Evolutionary conservation across 2,329 filamentous ascomycete genomes (phyloP).

Genomic region (Xylaria sp.): DNA sequence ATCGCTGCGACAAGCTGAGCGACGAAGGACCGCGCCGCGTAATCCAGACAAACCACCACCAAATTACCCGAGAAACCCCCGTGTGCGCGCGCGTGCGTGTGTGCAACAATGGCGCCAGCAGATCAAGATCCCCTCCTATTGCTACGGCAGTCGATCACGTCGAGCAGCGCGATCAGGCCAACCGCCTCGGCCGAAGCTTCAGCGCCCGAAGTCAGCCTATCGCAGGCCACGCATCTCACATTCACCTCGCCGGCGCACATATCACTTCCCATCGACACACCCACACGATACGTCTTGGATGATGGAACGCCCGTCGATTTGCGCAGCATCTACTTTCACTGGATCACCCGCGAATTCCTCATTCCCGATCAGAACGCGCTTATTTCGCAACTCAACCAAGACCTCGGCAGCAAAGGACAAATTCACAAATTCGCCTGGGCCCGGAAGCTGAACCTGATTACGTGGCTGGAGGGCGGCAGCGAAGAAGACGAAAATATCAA

Average conservation of each 20-base stretch:
- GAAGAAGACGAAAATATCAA: slow-evolving; percentile 95
- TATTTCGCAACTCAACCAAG: slow-evolving; percentile 82
- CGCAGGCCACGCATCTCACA: slow-evolving; percentile 80
- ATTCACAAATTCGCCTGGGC: slow-evolving; percentile 93
- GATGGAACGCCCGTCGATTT: slow-evolving; percentile 80
- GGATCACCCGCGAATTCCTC: slow-evolving; percentile 89
- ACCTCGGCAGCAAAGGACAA: slow-evolving; percentile 73
- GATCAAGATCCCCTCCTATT: slow-evolving; percentile 83
- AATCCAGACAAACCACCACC: background rate
- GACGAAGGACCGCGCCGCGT: background rate
- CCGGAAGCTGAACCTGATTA: slow-evolving; percentile 89
- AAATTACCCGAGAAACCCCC: background rate
- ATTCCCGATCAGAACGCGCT: slow-evolving; percentile 93
- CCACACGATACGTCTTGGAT: slow-evolving; percentile 86
- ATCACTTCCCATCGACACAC: slow-evolving; percentile 74
- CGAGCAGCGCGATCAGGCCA: slow-evolving; percentile 75
- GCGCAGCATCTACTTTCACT: slow-evolving; percentile 95
- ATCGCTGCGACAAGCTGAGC: background rate
- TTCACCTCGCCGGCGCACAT: slow-evolving; percentile 73
- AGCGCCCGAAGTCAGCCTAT: slow-evolving; percentile 71
- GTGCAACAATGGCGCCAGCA: slow-evolving; percentile 64
- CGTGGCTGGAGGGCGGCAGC: slow-evolving; percentile 90
- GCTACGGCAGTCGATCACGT: slow-evolving; percentile 83
- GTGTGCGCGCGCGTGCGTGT: background rate
- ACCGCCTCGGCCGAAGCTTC: slow-evolving; percentile 75